phyloP scores from a whole-genome alignment of 2,329 filamentous ascomycete species.

The Erysiphe pulchra region DNA sequence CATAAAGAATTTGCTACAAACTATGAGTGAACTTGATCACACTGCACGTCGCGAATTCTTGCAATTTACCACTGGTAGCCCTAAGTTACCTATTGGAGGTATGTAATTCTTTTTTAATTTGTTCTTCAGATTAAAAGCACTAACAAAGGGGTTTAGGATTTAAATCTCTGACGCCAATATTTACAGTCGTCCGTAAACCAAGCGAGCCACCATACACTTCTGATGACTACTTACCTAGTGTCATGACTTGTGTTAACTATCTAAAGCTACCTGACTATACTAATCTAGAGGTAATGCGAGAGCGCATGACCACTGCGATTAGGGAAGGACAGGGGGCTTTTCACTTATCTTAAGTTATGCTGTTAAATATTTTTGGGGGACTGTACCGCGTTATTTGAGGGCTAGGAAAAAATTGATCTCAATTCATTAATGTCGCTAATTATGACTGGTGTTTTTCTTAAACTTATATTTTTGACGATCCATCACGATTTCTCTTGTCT shows the following conservation, averaged over 20 bases:
- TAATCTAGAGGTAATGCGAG: conserved; percentile 45
- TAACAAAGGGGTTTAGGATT: conserved; percentile 35
- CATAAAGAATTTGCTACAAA: conserved; percentile 75
- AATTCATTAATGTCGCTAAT: background rate
- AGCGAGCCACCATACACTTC: conserved; percentile 81
- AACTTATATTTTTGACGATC: background rate
- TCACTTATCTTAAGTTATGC: conserved; percentile 47
- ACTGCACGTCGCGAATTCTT: conserved; percentile 73
- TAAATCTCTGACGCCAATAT: conserved; percentile 91
- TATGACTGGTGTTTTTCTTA: background rate
- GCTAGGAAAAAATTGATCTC: background rate
- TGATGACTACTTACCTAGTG: conserved; percentile 95
- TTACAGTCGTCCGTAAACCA: conserved; percentile 97
- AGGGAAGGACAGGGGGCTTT: conserved; percentile 94
- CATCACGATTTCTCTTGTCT: background rate
- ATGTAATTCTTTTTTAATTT: conserved; percentile 15
- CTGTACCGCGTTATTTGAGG: background rate
- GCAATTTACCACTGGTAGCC: conserved; percentile 93
- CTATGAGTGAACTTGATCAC: conserved; percentile 65
- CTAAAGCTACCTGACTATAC: conserved; percentile 93
- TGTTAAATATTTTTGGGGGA: background rate
- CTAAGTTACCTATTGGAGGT: conserved; percentile 96
- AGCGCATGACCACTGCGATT: conserved; percentile 63
- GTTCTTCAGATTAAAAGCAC: conserved; percentile 12
- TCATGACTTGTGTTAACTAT: conserved; percentile 99